phyloP scores from a whole-genome alignment of 2,329 filamentous ascomycete species.

The Xylariaceae sp. region DNA sequence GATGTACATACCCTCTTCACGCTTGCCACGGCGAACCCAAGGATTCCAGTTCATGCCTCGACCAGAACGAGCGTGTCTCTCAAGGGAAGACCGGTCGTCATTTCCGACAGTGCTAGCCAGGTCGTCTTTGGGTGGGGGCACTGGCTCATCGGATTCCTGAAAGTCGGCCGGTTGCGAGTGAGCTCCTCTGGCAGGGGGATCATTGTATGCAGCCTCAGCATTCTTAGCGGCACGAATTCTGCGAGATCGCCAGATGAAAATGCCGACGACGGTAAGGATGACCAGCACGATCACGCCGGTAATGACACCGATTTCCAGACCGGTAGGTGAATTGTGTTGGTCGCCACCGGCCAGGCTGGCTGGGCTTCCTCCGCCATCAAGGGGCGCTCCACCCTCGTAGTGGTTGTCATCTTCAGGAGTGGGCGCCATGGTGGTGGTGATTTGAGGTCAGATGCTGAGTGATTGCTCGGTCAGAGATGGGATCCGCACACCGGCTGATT shows the following conservation, averaged over 20 bases:
- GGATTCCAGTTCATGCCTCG: slow-evolving; percentile 20
- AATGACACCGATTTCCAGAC: slow-evolving; percentile 35
- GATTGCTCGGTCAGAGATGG: slow-evolving; percentile 3
- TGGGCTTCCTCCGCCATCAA: slow-evolving; percentile 31
- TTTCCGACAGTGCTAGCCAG: slow-evolving; percentile 20
- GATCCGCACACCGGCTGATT: slow-evolving; percentile 21
- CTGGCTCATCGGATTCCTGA: slow-evolving; percentile 4
- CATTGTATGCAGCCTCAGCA: slow-evolving; percentile 4
- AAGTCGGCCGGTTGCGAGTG: not conserved
- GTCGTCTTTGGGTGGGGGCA: slow-evolving; percentile 26
- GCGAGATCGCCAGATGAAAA: slow-evolving; percentile 36
- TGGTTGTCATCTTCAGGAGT: slow-evolving; percentile 18
- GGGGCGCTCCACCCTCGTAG: slow-evolving; percentile 31
- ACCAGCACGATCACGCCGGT: slow-evolving; percentile 30
- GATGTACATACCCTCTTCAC: slow-evolving; percentile 16
- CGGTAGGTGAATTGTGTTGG: slow-evolving; percentile 18
- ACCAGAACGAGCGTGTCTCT: slow-evolving; percentile 12
- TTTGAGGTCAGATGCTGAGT: not conserved
- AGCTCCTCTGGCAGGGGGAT: not conserved
- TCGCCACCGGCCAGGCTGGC: slow-evolving; percentile 19
- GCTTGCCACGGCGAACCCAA: slow-evolving; percentile 14
- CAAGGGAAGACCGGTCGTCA: slow-evolving; percentile 24
- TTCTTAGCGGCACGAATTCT: slow-evolving; percentile 23
- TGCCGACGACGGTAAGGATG: slow-evolving; percentile 25
- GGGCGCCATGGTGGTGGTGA: slow-evolving; percentile 17